Conservation (phyloP, 257 asterid genomes). For the Solanum virginianum region DNA sequence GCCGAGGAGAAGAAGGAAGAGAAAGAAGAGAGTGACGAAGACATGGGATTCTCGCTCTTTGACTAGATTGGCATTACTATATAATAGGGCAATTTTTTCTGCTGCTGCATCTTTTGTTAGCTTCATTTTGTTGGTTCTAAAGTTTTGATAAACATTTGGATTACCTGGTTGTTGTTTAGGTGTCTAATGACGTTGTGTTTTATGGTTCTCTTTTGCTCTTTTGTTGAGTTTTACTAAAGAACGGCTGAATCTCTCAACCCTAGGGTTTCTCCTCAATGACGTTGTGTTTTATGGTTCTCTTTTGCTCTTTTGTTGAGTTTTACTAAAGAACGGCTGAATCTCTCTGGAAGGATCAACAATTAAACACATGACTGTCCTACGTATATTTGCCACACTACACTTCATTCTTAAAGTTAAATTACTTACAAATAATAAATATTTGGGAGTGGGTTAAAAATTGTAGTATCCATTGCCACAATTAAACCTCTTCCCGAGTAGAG, state of each 20-base stretch:
- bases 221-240: background rate
- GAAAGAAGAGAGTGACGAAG: slow-evolving; percentile 68
- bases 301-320: background rate
- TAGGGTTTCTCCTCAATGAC: too few species aligned
- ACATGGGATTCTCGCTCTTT: slow-evolving; percentile 57
- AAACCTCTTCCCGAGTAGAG: too few species aligned
- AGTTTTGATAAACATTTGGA: slow-evolving; percentile 4
- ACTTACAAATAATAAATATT: too few species aligned
- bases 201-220: background rate
- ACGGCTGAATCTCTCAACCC: background rate
- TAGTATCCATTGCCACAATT: too few species aligned
- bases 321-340: background rate
- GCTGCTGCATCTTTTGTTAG: slow-evolving; percentile 3
- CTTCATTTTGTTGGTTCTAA: background rate
- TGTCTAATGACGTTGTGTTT: background rate
- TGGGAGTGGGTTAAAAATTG: too few species aligned
- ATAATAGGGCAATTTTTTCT: background rate
- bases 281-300: background rate
- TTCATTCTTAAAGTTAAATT: too few species aligned
- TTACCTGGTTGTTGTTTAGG: background rate
- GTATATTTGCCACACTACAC: background rate
- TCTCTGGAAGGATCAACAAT: background rate
- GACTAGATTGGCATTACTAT: slow-evolving; percentile 11
- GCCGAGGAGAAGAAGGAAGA: slow-evolving; percentile 61
- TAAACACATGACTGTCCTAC: background rate